Evolutionary conservation across 2,329 filamentous ascomycete genomes (phyloP).

Genomic region (Verticillium klebahnii): DNA sequence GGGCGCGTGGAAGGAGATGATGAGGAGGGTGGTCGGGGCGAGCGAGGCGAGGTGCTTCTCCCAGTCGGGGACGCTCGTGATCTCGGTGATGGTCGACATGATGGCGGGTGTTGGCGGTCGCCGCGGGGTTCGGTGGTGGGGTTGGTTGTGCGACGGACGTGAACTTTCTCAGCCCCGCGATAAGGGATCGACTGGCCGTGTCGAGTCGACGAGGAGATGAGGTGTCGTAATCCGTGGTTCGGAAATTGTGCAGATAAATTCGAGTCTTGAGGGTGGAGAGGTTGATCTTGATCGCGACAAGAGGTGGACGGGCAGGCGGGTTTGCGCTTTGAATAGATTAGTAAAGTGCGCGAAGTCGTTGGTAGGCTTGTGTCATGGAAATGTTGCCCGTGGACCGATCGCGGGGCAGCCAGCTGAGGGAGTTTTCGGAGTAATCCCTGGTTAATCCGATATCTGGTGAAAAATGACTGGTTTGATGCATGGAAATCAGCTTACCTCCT

Average conservation of each 20-base stretch:
- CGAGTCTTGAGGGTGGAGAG: neutral
- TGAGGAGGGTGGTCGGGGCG: slow-evolving; percentile 65
- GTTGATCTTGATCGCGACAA: slow-evolving; percentile 6
- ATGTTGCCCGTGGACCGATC: slow-evolving; percentile 6
- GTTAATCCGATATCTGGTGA: neutral
- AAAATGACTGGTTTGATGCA: neutral
- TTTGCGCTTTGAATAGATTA: neutral
- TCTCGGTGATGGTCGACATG: slow-evolving; percentile 76
- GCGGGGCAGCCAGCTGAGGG: slow-evolving; percentile 12
- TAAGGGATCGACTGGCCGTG: neutral
- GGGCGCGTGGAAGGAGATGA: slow-evolving; percentile 92
- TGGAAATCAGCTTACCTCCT: neutral
- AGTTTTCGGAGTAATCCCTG: slow-evolving; percentile 7
- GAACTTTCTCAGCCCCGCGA: neutral
- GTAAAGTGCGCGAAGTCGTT: neutral
- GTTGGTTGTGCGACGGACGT: neutral
- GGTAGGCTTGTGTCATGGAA: neutral
- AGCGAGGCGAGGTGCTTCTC: slow-evolving; percentile 61
- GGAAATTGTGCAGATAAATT: neutral
- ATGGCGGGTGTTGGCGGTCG: slow-evolving; percentile 13
- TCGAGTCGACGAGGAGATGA: neutral
- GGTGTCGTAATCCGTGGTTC: neutral
- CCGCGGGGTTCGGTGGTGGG: neutral
- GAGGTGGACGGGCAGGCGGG: slow-evolving; percentile 12
- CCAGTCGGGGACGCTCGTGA: slow-evolving; percentile 72